These are phyloP conservation scores for Escovopsis weberi DNA, from an alignment of 2,329 filamentous ascomycete genomes.

Conservation along the genomic window DNA sequence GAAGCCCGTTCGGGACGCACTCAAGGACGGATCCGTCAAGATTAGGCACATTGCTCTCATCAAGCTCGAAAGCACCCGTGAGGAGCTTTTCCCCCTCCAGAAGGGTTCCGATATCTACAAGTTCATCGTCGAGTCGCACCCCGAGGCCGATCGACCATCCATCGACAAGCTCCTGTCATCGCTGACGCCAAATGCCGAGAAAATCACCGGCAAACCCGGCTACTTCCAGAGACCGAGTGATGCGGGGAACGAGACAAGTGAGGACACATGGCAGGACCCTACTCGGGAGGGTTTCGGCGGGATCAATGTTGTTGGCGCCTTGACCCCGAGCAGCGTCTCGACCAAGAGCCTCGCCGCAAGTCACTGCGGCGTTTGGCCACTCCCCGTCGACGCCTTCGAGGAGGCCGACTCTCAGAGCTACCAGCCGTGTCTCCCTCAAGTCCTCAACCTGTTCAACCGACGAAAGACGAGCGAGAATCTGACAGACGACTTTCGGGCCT, in stretches of 20 bases:
- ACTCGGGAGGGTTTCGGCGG: constrained; percentile 15
- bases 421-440: constrained; percentile 29
- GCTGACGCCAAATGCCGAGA: constrained; percentile 12
- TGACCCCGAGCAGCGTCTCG: constrained; percentile 27
- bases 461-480: constrained; percentile 7
- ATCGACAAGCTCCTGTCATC: constrained; percentile 8
- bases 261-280: constrained; percentile 6
- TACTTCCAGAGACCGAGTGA: constrained; percentile 7
- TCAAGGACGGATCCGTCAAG: constrained; percentile 16
- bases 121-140: constrained; percentile 19
- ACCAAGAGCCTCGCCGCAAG: constrained; percentile 27
- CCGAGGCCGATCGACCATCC: constrained; percentile 12
- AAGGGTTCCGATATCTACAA: constrained; percentile 23
- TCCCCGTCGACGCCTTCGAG: constrained; percentile 27
- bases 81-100: constrained; percentile 29
- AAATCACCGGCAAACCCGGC: constrained; percentile 10
- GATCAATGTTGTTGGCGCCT: constrained; percentile 23
- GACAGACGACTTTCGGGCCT: constrained; percentile 10
- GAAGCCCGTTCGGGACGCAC: constrained; percentile 10
- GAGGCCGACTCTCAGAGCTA: constrained; percentile 28
- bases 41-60: constrained; percentile 28
- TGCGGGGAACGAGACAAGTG: neutral
- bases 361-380: constrained; percentile 25
- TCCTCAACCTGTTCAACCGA: constrained; percentile 18
- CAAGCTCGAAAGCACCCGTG: constrained; percentile 29